Base-by-base conservation (phyloP, 805 yeast species). In the Candida ortonii region DNA sequence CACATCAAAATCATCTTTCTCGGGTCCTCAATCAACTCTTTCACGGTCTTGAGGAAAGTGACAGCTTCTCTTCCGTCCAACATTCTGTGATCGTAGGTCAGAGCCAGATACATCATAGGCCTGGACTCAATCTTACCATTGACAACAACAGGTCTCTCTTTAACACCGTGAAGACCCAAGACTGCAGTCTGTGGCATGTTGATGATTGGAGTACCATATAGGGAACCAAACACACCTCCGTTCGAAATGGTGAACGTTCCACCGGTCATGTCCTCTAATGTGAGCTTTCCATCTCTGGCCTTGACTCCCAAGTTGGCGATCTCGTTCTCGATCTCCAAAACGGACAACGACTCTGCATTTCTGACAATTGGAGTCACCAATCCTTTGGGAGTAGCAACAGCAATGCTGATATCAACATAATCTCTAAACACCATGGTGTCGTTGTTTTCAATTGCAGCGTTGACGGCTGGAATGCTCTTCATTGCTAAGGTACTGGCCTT, bases 61-160 rank as follows among this genome's bases (percentile, higher is more conserved):
- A 93, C 98, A 38, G 97, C 97, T 71, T 93, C 98, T 70, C 97
- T 86, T 53, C 98, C 98, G 62, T 93, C 98, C 61, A 93, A 73
- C 61, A 93, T 80, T 73, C 98, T 84, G 73, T 93, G 98, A 63
- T 93, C 98, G 65, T 93, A 93, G 39, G 98, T 90, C 65, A 93
- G 81, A 35, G 98, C 98, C 57, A 93, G 70, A 77, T 93, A 93
- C 98, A 93, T 93, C 97, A 93, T 90, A 63, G 98, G 98, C 74
- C 97, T 84, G 28, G 90, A 76, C 50, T 85, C 98, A 52, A 93
- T 76, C 74, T 90, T 89, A 36, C 98, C 98, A 53, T 93, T 82
- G 41, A 93, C 88, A 41, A 90, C 90, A 41, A 93, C 96, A 28
- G 97, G 93, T 74, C 97, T 88, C 65, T 93, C 90, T 73, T 93